Evolutionary conservation across 352 stramenopile genomes (phyloP), one percentile per base, ranked within the genome.

Genomic region (Globisporangium solare): DNA sequence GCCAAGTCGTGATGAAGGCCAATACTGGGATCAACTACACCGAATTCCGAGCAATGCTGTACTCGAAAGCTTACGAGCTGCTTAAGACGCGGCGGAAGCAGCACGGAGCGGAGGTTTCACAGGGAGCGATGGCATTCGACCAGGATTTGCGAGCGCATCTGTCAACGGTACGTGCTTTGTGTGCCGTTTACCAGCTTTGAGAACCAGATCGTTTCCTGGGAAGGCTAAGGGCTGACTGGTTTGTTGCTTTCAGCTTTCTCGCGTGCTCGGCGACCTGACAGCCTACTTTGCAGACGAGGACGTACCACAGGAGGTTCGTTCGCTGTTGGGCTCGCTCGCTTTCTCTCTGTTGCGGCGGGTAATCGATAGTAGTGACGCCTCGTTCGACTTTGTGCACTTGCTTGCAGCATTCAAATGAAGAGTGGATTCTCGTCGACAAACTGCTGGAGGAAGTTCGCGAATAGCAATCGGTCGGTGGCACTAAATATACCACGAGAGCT

Each of bases 21-120:
- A 94, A 94, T 54, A 82, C 78, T 5, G 84, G 84, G 6, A 92
- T 89, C 54, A 82, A 92, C 63, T 90, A 80, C 37, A 40, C 73
- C 27, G 84, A 91, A 47, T 91, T 92, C 37, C 70, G 60, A 5
- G 55, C 68, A 14, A 61, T 94, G 6, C 61, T 94, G 20, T 61
- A 61, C 35, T 74, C 77, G 13, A 90, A 88, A 50, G 46, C 63
- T 10, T 50, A 47, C 1, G 68, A 89, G 2, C 46, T 89, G 11
- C 41, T 52, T 1, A 6, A 4, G 27, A 35, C 7, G 27, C 27
- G 27, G 10, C 10, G 27, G 27, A 35, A 35, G 27, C 27, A 35
- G 27, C 27, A 10, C 27, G 5, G 10, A 11, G 7, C 10, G 4
- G 27, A 35, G 27, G 27, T 35, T 35, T 48, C 20, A 12, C 20